Evolutionary conservation across 1,284 basidiomycete species (phyloP).

Genomic region (Pyrrhoderma lamaoense): DNA sequence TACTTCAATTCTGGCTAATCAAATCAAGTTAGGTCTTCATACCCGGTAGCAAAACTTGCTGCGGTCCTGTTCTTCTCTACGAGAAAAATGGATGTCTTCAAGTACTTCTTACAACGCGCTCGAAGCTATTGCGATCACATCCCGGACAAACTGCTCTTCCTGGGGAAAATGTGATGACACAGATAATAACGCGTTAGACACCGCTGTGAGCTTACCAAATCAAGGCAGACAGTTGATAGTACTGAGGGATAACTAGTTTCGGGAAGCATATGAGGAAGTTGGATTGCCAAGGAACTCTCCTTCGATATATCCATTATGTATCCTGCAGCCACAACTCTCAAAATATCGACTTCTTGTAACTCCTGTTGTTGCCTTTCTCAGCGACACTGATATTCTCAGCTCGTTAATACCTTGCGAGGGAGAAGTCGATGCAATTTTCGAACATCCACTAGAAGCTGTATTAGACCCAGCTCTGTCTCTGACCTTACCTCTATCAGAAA

Average conservation of each 20-base stretch:
- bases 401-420: constrained; percentile 47
- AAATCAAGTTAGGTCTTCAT: constrained; percentile 33
- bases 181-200: constrained; percentile 55
- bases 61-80: constrained; percentile 77
- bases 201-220: constrained; percentile 52
- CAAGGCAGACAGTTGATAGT: constrained; percentile 5
- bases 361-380: constrained; percentile 68
- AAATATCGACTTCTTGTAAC: constrained; percentile 53
- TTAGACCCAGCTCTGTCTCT: constrained; percentile 50
- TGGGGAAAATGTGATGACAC: constrained; percentile 73
- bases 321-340: constrained; percentile 68
- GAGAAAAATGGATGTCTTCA: constrained; percentile 54
- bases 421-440: constrained; percentile 77
- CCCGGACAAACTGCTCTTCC: constrained; percentile 78
- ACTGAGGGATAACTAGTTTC: constrained; percentile 37
- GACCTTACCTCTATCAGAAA: constrained; percentile 42
- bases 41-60: constrained; percentile 45
- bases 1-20: background rate
- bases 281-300: constrained; percentile 53
- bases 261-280: constrained; percentile 82
- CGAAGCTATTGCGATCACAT: constrained; percentile 68
- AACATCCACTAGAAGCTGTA: constrained; percentile 65
- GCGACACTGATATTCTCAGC: constrained; percentile 42
- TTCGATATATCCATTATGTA: constrained; percentile 53
- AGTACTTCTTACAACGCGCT: constrained; percentile 79